These are phyloP conservation scores for Cyclotella cryptica DNA, from an alignment of 108 stramenopile species.

Conservation along the genomic window DNA sequence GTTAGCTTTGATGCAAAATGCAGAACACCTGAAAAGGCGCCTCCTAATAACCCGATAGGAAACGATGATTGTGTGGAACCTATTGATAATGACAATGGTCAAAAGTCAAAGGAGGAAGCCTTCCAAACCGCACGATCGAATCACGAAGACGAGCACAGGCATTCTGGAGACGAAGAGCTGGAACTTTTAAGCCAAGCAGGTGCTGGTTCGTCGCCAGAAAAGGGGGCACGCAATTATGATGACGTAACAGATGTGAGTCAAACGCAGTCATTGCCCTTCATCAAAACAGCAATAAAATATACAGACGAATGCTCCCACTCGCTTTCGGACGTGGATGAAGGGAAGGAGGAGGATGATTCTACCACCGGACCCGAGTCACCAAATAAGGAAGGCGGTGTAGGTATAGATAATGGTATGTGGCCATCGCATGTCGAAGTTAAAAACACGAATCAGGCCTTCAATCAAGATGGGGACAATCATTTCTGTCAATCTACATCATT, in stretches of 20 bases:
- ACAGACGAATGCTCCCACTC: background rate
- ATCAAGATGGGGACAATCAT: no score
- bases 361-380: background rate
- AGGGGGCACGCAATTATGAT: background rate
- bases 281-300: background rate
- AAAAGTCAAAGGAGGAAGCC: background rate
- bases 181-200: background rate
- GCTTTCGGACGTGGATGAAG: background rate
- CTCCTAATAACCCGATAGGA: background rate
- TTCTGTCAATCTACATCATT: no score
- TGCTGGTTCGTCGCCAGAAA: background rate
- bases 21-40: background rate
- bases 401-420: background rate
- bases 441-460: no score
- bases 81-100: background rate
- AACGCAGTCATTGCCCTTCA: slow-evolving; percentile 1
- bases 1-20: slow-evolving; percentile 13
- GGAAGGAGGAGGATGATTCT: background rate
- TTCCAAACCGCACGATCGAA: background rate
- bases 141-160: background rate
- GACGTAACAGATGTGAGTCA: slow-evolving; percentile 4
- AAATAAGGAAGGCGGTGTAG: background rate
- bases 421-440: background rate
- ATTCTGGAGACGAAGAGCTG: background rate
- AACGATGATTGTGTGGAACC: background rate